phyloP scores from a whole-genome alignment of 768 basidiomycete genomes.

The Calvatia gigantea region DNA sequence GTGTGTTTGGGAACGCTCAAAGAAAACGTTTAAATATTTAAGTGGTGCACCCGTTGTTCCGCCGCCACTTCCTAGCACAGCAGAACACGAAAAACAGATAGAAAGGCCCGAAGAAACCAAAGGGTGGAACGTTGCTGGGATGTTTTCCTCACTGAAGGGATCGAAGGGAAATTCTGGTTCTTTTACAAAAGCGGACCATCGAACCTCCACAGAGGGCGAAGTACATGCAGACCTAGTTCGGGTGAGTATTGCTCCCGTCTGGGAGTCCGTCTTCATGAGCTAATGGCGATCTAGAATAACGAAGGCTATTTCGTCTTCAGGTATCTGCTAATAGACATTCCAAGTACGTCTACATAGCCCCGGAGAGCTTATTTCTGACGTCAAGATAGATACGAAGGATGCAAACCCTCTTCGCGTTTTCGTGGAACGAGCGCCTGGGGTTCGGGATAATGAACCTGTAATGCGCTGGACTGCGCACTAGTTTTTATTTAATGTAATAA shows the following conservation, averaged over 20 bases:
- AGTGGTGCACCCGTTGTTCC: conserved; percentile 55
- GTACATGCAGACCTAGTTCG: conserved; percentile 76
- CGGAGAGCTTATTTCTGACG: conserved; percentile 11
- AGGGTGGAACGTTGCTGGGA: conserved; percentile 56
- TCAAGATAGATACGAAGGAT: conserved; percentile 51
- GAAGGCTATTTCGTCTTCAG: conserved; percentile 76
- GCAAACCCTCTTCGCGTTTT: conserved; percentile 64
- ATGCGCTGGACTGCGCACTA: conserved; percentile 58
- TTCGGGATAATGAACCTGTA: conserved; percentile 68
- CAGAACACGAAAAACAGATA: conserved; percentile 22
- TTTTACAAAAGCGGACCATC: conserved; percentile 31
- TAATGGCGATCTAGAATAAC: conserved; percentile 47
- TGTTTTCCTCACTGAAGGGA: conserved; percentile 65
- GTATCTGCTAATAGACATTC: conserved; percentile 76
- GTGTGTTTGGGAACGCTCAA: conserved; percentile 44
- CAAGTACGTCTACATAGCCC: conserved; percentile 49
- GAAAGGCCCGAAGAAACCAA: conserved; percentile 25
- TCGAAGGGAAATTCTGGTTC: conserved; percentile 28
- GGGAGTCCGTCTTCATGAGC: conserved; percentile 9
- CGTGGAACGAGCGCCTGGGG: conserved; percentile 62
- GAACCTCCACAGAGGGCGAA: conserved; percentile 68
- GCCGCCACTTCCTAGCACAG: conserved; percentile 26
- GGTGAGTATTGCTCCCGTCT: conserved; percentile 39
- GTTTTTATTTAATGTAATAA: conserved; percentile 22
- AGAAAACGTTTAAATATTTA: conserved; percentile 66